Conservation (phyloP, 306 rosid genomes). For the Quercus engelmannii region DNA sequence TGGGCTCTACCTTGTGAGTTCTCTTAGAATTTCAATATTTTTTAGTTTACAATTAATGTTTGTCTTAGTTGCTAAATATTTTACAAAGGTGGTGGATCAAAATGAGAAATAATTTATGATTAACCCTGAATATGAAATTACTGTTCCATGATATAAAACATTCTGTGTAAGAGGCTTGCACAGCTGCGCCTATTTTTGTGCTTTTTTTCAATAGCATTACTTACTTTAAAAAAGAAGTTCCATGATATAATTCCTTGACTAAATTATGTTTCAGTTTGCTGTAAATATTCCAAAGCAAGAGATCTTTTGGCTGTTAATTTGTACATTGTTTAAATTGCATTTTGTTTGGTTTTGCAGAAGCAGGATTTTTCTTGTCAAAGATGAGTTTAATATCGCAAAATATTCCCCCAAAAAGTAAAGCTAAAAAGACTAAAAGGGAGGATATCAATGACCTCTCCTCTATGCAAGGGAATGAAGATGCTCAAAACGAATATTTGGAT, state of each 20-base stretch:
- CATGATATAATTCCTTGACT: neutral
- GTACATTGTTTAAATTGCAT: neutral
- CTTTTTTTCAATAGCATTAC: too few species aligned
- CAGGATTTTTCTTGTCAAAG: neutral
- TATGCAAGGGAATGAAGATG: too few species aligned
- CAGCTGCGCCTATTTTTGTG: too few species aligned
- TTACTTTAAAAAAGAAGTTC: too few species aligned
- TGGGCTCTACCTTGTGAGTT: neutral
- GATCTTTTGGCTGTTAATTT: neutral
- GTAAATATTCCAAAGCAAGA: neutral
- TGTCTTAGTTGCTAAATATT: neutral
- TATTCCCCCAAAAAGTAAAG: slow-evolving; percentile 10
- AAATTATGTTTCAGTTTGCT: neutral
- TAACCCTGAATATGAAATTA: too few species aligned
- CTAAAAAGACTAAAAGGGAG: too few species aligned
- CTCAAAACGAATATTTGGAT: neutral
- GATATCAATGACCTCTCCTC: too few species aligned
- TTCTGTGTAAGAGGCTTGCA: too few species aligned
- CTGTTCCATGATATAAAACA: too few species aligned
- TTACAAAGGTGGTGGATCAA: neutral
- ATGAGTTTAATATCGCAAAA: slow-evolving; percentile 89
- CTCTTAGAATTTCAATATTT: neutral
- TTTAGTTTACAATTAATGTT: neutral
- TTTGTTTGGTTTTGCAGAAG: slow-evolving; percentile 27
- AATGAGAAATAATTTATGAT: neutral